Evolutionary conservation across 345 rosid genomes (phyloP).

Genomic region (Gossypium rotundifolium): DNA sequence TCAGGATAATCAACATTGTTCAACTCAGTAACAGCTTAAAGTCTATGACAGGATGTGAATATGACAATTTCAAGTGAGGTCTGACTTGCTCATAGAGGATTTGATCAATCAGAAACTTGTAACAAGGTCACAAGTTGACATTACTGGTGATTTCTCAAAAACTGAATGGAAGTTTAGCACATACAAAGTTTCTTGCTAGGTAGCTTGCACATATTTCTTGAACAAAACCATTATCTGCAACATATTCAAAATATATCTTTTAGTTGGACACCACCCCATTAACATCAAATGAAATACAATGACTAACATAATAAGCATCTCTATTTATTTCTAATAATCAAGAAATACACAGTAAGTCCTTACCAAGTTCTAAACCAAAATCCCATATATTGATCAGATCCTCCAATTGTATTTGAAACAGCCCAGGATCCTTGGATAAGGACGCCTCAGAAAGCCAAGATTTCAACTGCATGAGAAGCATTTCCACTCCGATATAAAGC

Average conservation of each 20-base stretch:
- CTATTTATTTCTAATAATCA: neutral
- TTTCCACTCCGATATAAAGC: constrained; percentile 60
- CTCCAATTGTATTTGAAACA: constrained; percentile 30
- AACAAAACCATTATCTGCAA: constrained; percentile 52
- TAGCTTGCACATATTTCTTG: constrained; percentile 52
- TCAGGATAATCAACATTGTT: neutral
- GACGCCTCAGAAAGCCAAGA: constrained; percentile 35
- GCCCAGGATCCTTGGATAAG: constrained; percentile 26
- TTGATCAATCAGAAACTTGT: constrained; percentile 8
- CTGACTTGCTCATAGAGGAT: neutral
- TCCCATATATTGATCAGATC: constrained; percentile 64
- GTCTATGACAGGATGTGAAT: neutral
- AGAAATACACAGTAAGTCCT: constrained; percentile 16
- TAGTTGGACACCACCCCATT: constrained; percentile 12
- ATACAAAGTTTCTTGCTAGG: constrained; percentile 73
- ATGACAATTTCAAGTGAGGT: neutral
- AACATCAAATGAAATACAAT: constrained; percentile 10
- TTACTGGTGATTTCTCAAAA: constrained; percentile 11
- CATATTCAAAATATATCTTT: constrained; percentile 29
- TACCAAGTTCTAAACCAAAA: constrained; percentile 60
- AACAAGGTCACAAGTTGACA: neutral
- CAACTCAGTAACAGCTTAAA: neutral
- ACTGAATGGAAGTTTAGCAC: constrained; percentile 30
- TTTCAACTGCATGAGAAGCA: constrained; percentile 43
- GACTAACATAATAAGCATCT: constrained; percentile 10